These are phyloP conservation scores for Amauroascus niger DNA, from an alignment of 2,329 filamentous ascomycete species.

Conservation along the genomic window DNA sequence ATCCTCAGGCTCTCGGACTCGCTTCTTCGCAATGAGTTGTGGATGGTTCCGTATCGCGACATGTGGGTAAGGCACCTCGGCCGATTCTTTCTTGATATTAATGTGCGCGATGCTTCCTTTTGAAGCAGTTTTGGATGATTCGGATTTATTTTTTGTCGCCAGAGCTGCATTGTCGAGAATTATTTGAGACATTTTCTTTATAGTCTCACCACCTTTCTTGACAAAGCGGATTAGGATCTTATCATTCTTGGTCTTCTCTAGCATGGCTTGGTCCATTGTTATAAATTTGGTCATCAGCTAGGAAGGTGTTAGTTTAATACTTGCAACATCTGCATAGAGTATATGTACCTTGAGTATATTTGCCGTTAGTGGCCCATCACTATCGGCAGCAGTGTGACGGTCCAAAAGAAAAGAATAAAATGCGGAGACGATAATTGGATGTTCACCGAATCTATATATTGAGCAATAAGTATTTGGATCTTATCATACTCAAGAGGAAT, in stretches of 20 bases:
- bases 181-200: slow-evolving; percentile 46
- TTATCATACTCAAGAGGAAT: neutral
- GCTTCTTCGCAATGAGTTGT: slow-evolving; percentile 29
- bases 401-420: slow-evolving; percentile 43
- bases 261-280: slow-evolving; percentile 48
- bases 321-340: neutral
- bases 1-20: slow-evolving; percentile 32
- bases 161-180: slow-evolving; percentile 43
- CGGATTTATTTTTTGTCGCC: slow-evolving; percentile 37
- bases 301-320: slow-evolving; percentile 20
- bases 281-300: slow-evolving; percentile 47
- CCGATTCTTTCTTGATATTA: neutral
- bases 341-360: slow-evolving; percentile 39
- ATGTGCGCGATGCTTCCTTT: slow-evolving; percentile 28
- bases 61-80: neutral
- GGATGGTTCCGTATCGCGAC: slow-evolving; percentile 11
- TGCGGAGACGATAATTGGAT: slow-evolving; percentile 39
- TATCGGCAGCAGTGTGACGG: slow-evolving; percentile 41
- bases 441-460: slow-evolving; percentile 40
- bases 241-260: slow-evolving; percentile 51
- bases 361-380: slow-evolving; percentile 36
- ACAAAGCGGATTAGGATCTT: slow-evolving; percentile 49
- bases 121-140: slow-evolving; percentile 28
- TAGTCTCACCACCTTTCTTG: slow-evolving; percentile 50
- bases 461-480: slow-evolving; percentile 25